Base-by-base conservation (phyloP, 23 red algal species). In the Gracilariopsis chorda region DNA sequence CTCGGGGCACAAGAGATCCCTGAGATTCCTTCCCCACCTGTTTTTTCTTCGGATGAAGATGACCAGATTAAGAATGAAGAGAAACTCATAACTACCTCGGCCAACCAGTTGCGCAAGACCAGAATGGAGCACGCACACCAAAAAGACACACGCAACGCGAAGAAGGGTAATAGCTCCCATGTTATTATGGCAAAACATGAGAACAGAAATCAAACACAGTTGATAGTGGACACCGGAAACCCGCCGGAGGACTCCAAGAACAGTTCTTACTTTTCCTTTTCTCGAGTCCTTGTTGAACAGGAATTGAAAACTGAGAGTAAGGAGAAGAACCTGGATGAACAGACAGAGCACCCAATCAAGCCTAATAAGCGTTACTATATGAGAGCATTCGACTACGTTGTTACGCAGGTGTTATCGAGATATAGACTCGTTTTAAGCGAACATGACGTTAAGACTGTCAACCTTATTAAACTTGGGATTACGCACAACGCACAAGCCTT, bases 301-400 rank as follows among this genome's bases (percentile, higher is more conserved):
- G 30, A 20, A 3, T 36, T 36, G 42, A 27, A 7, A 7, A 27
- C 67, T 1, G 20, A 44, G 13, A 24, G 29, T 2, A 27, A 42
- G 47, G 67, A 46, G 20, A 32, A 3, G 13, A 10, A 36, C 0
- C n/a, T 23, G 20, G 0, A 20, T 37, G 8, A 73, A 25, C 8
- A 27, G 3, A 6, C 42, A 23, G 67, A 33, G 19, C 10, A 2
- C 3, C 7, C 37, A 6, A 6, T 20, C 20, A 46, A 73, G 40
- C 47, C 67, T 7, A 35, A 42, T 3, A 73, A 69, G 12, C 39
- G 34, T 3, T 91, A 91, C 44, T 82, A 91, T 62, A 24, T 73
- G 17, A 36, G 63, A 55, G 58, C 88, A 42, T 91, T 91, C 28
- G 77, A 91, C 7, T 91, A 72, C 35, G 88, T 91, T 49, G 53